Conservation (phyloP, 177 flowering plant species). For the Vitis hybrid region DNA sequence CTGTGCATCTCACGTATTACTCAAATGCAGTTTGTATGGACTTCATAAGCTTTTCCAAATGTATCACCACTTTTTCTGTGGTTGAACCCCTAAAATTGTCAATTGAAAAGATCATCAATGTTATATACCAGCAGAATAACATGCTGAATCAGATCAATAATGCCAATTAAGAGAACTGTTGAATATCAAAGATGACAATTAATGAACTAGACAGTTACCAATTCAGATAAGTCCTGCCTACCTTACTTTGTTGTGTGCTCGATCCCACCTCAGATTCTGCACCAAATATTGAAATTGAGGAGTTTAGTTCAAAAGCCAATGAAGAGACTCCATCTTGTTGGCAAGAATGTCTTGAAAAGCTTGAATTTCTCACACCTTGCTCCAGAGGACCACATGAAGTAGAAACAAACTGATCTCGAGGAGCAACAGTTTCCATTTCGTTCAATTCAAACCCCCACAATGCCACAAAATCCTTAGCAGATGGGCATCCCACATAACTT, state of each 20-base stretch:
- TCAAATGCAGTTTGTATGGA: too few relatives aligned
- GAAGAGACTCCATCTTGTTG: slow-evolving; percentile 12
- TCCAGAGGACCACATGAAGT: slow-evolving; percentile 18
- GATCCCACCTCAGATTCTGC: slow-evolving; percentile 28
- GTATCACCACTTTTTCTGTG: too few relatives aligned
- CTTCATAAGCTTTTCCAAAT: too few relatives aligned
- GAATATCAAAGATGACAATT: background rate
- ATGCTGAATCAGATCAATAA: background rate
- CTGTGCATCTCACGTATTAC: too few relatives aligned
- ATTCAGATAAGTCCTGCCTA: slow-evolving; percentile 9
- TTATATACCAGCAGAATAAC: too few relatives aligned
- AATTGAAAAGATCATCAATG: too few relatives aligned
- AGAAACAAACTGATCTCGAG: slow-evolving; percentile 13
- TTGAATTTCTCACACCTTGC: slow-evolving; percentile 4
- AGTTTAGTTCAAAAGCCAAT: slow-evolving; percentile 14
- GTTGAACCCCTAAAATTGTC: too few relatives aligned
- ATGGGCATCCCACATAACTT: slow-evolving; percentile 64
- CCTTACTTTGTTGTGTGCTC: slow-evolving; percentile 28
- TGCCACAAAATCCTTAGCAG: slow-evolving; percentile 63
- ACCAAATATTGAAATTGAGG: slow-evolving; percentile 9
- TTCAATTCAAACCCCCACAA: slow-evolving; percentile 58
- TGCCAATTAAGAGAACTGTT: background rate
- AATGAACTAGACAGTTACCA: background rate
- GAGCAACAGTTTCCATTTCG: slow-evolving; percentile 10
- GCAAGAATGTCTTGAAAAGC: slow-evolving; percentile 11